A percentile compares a stretch with the other conserved stretches of the same genome.
These are phyloP conservation scores for Aquilaria yunnanensis DNA, from an alignment of 345 rosid species.

Conservation along the genomic window DNA sequence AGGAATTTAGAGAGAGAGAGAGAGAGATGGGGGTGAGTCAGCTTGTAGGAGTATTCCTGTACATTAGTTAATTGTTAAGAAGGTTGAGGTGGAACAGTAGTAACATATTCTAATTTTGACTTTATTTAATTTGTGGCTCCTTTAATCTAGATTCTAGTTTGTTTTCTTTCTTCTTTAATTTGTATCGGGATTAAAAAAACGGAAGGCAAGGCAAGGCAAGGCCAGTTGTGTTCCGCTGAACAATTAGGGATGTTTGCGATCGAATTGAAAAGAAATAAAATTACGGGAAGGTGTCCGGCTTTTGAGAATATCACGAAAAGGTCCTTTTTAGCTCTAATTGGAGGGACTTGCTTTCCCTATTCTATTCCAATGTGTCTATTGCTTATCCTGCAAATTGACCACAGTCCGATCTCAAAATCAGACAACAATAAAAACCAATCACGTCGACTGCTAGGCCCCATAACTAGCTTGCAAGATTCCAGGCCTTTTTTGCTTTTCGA, in stretches of 20 bases:
- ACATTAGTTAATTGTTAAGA: slow-evolving; percentile 17
- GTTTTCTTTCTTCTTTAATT: too few relatives aligned
- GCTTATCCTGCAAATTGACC: slow-evolving; percentile 6
- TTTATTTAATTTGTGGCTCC: slow-evolving; percentile 19
- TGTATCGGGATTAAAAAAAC: too few relatives aligned
- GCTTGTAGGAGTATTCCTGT: slow-evolving; percentile 21
- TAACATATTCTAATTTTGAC: slow-evolving; percentile 30
- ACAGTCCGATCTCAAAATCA: slow-evolving; percentile 26
- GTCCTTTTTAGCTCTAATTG: slow-evolving; percentile 57
- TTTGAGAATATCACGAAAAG: slow-evolving; percentile 56
- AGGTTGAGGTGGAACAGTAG: slow-evolving; percentile 26
- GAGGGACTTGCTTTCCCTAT: slow-evolving; percentile 1
- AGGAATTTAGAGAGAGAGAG: slow-evolving; percentile 21
- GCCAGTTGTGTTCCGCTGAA: slow-evolving; percentile 22
- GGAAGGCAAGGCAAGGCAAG: too few relatives aligned
- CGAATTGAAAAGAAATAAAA: slow-evolving; percentile 21
- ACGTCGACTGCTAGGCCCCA: slow-evolving; percentile 14
- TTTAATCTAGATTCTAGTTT: too few relatives aligned
- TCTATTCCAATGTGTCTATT: neutral
- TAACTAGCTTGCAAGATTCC: slow-evolving; percentile 12
- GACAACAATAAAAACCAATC: slow-evolving; percentile 18
- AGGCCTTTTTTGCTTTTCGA: slow-evolving; percentile 14
- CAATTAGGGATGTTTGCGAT: slow-evolving; percentile 39
- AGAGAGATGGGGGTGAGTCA: slow-evolving; percentile 40
- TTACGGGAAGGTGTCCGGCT: slow-evolving; percentile 40